phyloP scores from a whole-genome alignment of 352 stramenopile species.

The Pythium rishiriense region DNA sequence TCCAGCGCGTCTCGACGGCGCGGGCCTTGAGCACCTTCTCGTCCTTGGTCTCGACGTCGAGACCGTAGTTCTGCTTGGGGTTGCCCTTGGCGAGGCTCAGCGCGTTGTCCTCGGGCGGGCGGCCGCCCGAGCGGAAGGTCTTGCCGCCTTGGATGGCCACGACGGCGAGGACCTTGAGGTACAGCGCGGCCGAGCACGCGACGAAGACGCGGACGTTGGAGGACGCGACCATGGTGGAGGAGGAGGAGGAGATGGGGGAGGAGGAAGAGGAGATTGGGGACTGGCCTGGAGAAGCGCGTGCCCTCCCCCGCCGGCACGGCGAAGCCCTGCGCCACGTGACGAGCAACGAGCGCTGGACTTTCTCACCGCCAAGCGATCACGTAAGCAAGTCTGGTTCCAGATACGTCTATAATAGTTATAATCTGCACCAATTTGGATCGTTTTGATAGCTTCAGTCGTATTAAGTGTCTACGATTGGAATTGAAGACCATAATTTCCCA shows the following conservation, averaged over 20 bases:
- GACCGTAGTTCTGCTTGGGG: constrained; percentile 41
- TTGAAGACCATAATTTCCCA: no score
- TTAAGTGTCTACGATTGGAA: no score
- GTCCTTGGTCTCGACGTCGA: constrained; percentile 27
- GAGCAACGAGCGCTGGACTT: no score
- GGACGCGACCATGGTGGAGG: background rate
- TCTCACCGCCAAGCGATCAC: no score
- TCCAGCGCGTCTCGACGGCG: constrained; percentile 40
- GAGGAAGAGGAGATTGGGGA: background rate
- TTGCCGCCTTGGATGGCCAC: constrained; percentile 32
- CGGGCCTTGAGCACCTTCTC: constrained; percentile 29
- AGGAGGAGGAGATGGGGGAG: background rate
- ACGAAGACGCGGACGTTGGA: constrained; percentile 8
- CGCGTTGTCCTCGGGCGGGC: constrained; percentile 35
- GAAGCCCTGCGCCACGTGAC: no score
- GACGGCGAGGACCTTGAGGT: constrained; percentile 29
- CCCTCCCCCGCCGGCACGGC: no score
- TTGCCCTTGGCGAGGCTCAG: constrained; percentile 12
- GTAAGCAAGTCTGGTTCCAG: no score
- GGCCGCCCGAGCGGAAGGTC: constrained; percentile 32
- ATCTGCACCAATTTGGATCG: no score
- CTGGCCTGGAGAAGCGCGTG: background rate
- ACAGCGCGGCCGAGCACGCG: constrained; percentile 8
- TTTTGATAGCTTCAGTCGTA: no score
- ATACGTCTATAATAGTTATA: no score